Base-by-base conservation (phyloP, 2,329 filamentous ascomycete species). In the Epichloe aotearoae region DNA sequence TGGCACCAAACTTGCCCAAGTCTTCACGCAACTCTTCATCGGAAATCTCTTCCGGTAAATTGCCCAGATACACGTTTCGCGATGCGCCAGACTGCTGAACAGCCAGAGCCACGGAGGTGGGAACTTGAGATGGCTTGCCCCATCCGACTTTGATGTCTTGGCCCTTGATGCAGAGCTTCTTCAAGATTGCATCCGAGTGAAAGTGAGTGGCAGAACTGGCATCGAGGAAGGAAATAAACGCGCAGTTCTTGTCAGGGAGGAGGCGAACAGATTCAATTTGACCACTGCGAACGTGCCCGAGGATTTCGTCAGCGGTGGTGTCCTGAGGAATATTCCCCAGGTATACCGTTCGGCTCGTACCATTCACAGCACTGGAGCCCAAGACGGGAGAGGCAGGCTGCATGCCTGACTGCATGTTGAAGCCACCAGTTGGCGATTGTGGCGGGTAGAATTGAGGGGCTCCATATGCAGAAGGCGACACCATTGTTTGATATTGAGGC, bases 71-170 rank as follows among this genome's bases (percentile, higher is more conserved):
- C 36, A 98, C 93, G 64, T 98, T 98, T 57, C 93, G 82, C 17
- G 93, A 98, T 33, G 93, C 93, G 49, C 90, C 90, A 12, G 90
- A 96, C 69, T 98, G 93, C 72, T 98, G 93, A 34, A 97, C 93
- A 45, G 93, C 91, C 52, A 97, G 76, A n/a, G 90, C 89, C 45
- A 98, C 93, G 2, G 93, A 97, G 2, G 91, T 97, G 3, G 93
- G 93, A 1, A 98, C 93, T 69, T 95, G 91, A 3, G 93, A 97
- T 34, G 93, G 91, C 72, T 98, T 98, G 56, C 93, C 93, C 93
- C 93, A 98, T 55, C 93, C 93, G 61, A 98, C 90, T 76, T 98
- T 98, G 75, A 98, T 96, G 67, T 98, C 93, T 73, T 97, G 93
- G 26, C 91, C 91, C 71, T 95, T 90, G 73, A 98, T 95, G 61